phyloP scores from a whole-genome alignment of 805 yeast species.

The Starmerella roubikii region DNA sequence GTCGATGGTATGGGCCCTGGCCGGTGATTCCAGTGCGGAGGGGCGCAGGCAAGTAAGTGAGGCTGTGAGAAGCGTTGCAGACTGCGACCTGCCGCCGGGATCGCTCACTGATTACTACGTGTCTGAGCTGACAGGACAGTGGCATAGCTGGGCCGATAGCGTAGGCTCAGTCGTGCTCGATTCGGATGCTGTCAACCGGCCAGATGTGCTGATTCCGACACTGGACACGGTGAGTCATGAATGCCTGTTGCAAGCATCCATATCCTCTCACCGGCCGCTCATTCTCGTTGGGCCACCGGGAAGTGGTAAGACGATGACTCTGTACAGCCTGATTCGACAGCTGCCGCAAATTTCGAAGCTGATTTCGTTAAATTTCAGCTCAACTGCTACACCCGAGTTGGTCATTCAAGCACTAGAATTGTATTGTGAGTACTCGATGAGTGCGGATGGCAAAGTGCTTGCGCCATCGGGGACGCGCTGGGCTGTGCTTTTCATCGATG shows the following conservation, averaged over 20 bases:
- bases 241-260: conserved; percentile 39
- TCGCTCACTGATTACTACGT: conserved; percentile 33
- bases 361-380: conserved; percentile 66
- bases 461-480: conserved; percentile 54
- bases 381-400: conserved; percentile 53
- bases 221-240: conserved; percentile 63
- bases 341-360: conserved; percentile 38
- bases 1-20: conserved; percentile 47
- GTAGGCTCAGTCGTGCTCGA: conserved; percentile 31
- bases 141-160: conserved; percentile 31
- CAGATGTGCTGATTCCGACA: conserved; percentile 65
- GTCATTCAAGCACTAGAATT: conserved; percentile 57
- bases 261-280: conserved; percentile 45
- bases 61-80: conserved; percentile 1
- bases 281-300: conserved; percentile 95
- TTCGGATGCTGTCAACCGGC: conserved; percentile 42
- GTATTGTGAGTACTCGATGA: conserved; percentile 46
- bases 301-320: conserved; percentile 89
- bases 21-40: conserved; percentile 36
- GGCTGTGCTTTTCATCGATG: conserved; percentile 82
- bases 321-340: conserved; percentile 53
- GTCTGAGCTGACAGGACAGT: conserved; percentile 33
- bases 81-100: neutral
- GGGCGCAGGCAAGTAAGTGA: conserved; percentile 8
- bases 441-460: conserved; percentile 40